Evolutionary conservation across 257 asterid species (phyloP), one percentile per base, ranked within the genome.

Genomic region (Linaria vulgaris): DNA sequence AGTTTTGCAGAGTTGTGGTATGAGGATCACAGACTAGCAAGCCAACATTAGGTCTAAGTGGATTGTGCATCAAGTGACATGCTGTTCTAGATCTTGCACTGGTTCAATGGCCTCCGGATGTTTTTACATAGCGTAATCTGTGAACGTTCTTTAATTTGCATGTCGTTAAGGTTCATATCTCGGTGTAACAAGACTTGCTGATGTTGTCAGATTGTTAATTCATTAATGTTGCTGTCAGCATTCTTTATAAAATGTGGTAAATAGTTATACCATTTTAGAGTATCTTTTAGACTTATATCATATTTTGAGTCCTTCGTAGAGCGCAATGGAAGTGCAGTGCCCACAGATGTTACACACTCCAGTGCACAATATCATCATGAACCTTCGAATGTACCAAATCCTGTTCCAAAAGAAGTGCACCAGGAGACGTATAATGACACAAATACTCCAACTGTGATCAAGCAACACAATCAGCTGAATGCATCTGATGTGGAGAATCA

Each of bases 401-500:
- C 71, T 31, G 63, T 68, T 59, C 72, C 84, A 59, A 72, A 72
- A 64, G 80, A 54, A 76, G 74, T 61, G 66, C 83, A 73, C 25
- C 79, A 72, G 19, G 81, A 63, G 23, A 25, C 63, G 47, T 59
- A 69, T 39, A 67, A 72, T n/a, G 62, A 14, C 69, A 62, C 80
- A 37, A 63, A 23, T 63, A 45, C 78, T 46, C 68, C 71, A 41
- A 48, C 71, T 68, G 85, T 51, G 67, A 75, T 57, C 56, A n/a
- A n/a, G n/a, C 91, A 71, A 55, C 79, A 59, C 41, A 49, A 61
- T 69, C 67, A 79, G 63, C 70, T 71, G 67, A 85, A 82, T 74
- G 78, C 81, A 64, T 80, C 90, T 72, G 45, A 69, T 66, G 15
- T 38, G 39, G 80, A 76, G 27, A 76, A 74, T 66, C 73, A 60